A percentile compares a stretch with the other conserved stretches of the same genome.
phyloP scores from a whole-genome alignment of 306 rosid species.

The Trifolium fragiferum region DNA sequence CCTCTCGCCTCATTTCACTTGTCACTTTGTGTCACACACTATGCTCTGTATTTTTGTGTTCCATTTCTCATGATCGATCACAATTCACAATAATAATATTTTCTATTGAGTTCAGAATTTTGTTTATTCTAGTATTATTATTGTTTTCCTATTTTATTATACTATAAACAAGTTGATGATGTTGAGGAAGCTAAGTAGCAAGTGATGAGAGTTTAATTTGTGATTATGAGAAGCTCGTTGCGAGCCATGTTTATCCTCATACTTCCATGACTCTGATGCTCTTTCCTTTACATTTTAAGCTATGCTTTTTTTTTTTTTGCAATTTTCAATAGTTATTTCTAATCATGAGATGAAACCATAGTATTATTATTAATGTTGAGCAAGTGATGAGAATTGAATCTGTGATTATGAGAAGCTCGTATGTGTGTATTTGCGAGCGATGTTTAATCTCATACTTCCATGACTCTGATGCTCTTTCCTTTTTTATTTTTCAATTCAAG shows the following conservation, averaged over 20 bases:
- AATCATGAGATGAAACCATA: too few relatives aligned
- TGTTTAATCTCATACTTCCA: conserved; percentile 72
- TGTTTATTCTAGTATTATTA: background rate
- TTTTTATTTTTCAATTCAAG: background rate
- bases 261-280: conserved; percentile 86
- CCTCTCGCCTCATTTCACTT: background rate
- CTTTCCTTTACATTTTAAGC: background rate
- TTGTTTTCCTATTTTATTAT: conserved; percentile 6
- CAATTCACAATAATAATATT: background rate
- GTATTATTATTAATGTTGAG: background rate
- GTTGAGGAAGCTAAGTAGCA: conserved; percentile 37
- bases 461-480: conserved; percentile 64
- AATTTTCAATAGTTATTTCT: too few relatives aligned
- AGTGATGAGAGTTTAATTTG: conserved; percentile 47
- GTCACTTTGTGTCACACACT: background rate
- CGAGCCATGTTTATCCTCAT: conserved; percentile 60
- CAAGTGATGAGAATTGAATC: conserved; percentile 52
- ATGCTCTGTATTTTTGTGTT: background rate
- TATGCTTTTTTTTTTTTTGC: too few relatives aligned
- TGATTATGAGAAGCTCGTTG: conserved; percentile 60
- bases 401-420: conserved; percentile 58
- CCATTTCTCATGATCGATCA: background rate
- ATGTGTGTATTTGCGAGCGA: conserved; percentile 43
- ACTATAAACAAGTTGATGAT: conserved; percentile 3
- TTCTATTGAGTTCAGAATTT: background rate